Evolutionary conservation across 2,329 filamentous ascomycete species (phyloP).

Genomic region (Arthrinium puccinioides): DNA sequence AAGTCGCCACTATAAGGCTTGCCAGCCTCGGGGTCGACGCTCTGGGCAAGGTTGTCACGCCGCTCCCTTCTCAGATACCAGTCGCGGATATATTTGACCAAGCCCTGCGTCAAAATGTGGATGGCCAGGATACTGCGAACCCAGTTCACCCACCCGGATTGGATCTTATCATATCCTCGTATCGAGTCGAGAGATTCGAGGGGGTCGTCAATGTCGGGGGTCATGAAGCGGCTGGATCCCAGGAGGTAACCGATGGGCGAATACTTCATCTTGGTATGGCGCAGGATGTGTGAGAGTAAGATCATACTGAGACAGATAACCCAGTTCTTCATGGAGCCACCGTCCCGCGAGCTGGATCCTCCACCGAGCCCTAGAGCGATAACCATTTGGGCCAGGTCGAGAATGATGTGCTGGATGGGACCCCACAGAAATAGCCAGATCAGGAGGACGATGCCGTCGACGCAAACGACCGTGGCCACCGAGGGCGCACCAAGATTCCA

Average conservation of each 20-base stretch:
- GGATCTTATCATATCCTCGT: conserved; percentile 45
- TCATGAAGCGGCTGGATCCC: conserved; percentile 38
- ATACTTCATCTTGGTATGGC: conserved; percentile 42
- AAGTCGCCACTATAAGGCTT: conserved; percentile 34
- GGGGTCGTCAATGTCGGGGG: conserved; percentile 37
- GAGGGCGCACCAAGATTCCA: conserved; percentile 81
- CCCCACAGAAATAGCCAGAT: conserved; percentile 85
- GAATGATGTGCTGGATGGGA: conserved; percentile 77
- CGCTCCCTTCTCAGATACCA: conserved; percentile 59
- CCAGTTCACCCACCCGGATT: conserved; percentile 52
- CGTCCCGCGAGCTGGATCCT: conserved; percentile 61
- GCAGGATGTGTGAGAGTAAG: conserved; percentile 43
- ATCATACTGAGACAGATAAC: conserved; percentile 66
- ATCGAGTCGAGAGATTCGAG: conserved; percentile 33
- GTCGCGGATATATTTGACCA: conserved; percentile 63
- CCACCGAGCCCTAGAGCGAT: conserved; percentile 87
- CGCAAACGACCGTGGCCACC: conserved; percentile 72
- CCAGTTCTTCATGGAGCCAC: conserved; percentile 60
- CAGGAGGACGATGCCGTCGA: conserved; percentile 76
- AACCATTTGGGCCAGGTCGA: conserved; percentile 87
- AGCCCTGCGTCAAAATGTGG: conserved; percentile 67
- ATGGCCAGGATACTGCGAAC: conserved; percentile 63
- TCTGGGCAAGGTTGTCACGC: conserved; percentile 39
- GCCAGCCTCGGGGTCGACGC: conserved; percentile 56
- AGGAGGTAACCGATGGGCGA: conserved; percentile 37